A percentile compares a stretch with the other conserved stretches of the same genome.
Conservation (phyloP, 2,329 filamentous ascomycete genomes). For the Nannizzia gypsea region DNA sequence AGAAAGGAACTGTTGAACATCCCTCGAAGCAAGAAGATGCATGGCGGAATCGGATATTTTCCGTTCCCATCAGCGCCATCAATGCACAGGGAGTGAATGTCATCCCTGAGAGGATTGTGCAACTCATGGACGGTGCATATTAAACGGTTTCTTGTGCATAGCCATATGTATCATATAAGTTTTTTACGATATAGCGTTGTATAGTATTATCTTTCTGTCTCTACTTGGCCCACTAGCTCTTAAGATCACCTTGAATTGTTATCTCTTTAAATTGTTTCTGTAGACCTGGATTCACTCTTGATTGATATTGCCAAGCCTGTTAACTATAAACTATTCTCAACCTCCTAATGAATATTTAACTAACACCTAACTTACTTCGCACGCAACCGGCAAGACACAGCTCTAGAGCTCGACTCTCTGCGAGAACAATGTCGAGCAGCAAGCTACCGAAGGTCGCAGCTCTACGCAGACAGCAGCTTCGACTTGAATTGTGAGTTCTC, state of each 20-base stretch:
- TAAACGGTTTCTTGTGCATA: background rate
- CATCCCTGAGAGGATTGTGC: constrained; percentile 32
- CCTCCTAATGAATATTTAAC: background rate
- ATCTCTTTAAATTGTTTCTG: background rate
- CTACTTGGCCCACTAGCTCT: background rate
- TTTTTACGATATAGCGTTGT: background rate
- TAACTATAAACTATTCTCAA: background rate
- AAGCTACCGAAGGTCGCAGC: constrained; percentile 34
- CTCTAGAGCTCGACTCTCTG: background rate
- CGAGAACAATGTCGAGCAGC: constrained; percentile 23
- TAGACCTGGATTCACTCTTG: background rate
- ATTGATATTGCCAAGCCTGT: background rate
- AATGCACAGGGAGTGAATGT: constrained; percentile 66
- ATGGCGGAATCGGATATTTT: constrained; percentile 46
- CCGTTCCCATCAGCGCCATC: constrained; percentile 82
- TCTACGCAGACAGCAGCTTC: constrained; percentile 61
- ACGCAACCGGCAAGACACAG: background rate
- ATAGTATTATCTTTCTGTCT: background rate
- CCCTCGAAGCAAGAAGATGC: constrained; percentile 61
- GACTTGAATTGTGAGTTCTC: constrained; percentile 63
- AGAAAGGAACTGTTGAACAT: constrained; percentile 52
- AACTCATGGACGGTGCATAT: constrained; percentile 26
- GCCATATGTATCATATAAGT: background rate
- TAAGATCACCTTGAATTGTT: too few species aligned
- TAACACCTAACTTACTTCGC: background rate